Base-by-base conservation (phyloP, 768 basidiomycete genomes). In the Phanerochaete carnosa region DNA sequence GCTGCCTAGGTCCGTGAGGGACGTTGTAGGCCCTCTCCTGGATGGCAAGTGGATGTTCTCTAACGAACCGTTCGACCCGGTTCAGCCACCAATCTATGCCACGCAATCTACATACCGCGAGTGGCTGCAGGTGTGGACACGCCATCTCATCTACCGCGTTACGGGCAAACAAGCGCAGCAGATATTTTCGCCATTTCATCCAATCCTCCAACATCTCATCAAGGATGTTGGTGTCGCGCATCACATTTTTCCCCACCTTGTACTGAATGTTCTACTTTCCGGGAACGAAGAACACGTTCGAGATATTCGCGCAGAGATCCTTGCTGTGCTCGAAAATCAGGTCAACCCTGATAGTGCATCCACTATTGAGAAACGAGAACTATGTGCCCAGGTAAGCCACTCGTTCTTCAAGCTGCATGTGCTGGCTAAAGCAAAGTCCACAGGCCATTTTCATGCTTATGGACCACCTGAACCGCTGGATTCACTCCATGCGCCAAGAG, bases 151-250 rank as follows among this genome's bases (percentile, higher is more conserved):
- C 57, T 79, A 82, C 12, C 82, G 78, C 58, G 85, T 83, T 7
- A 80, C 84, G 1, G 85, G 85, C 22, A 63, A 65, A 2, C 79
- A 76, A 54, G 91, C 93, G 15, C 78, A 79, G 63, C 74, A 69
- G 22, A 86, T 98, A 33, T 99, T 98, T 69, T 76, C 81, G 9
- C 86, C 88, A 8, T 92, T 97, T 68, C 83, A 86, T 25, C 83
- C 87, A 12, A 86, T 90, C 0, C 81, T 98, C 25, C 82, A 86
- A 32, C 90, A 88, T 68, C 19, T 4, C 8, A 19, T 43, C 39
- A 92, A 92, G 64, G 97, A 99, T 72, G 95, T 95, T 12, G 86
- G 87, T n/a, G 89, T 98, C n/a, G 93, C 95, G 0, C 91, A 88
- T 66, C 86, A 92, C 68, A 75, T 99, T 29, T 81, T 99, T 22